phyloP scores from a whole-genome alignment of 306 rosid genomes.

The Citrullus colocynthis region DNA sequence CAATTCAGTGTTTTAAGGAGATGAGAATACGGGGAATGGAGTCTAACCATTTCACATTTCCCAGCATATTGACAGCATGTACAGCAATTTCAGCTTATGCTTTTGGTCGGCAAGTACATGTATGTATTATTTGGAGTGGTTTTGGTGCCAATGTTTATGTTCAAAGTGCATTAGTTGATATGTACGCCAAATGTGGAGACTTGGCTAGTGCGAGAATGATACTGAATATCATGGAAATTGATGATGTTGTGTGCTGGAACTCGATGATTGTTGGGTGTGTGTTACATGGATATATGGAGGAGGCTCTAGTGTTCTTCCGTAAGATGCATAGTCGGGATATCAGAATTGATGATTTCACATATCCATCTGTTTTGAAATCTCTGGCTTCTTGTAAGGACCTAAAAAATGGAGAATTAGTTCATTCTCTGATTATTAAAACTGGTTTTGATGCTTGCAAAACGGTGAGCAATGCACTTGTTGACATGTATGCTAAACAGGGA shows the following conservation, averaged over 20 bases:
- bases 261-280: slow-evolving; percentile 84
- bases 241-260: slow-evolving; percentile 72
- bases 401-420: slow-evolving; percentile 33
- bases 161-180: slow-evolving; percentile 74
- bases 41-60: slow-evolving; percentile 71
- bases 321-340: slow-evolving; percentile 56
- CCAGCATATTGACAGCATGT: slow-evolving; percentile 70
- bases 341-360: slow-evolving; percentile 66
- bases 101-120: slow-evolving; percentile 73
- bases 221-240: slow-evolving; percentile 50
- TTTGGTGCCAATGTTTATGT: slow-evolving; percentile 56
- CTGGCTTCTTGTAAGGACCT: slow-evolving; percentile 25
- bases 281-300: slow-evolving; percentile 41
- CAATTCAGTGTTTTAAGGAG: slow-evolving; percentile 46
- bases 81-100: slow-evolving; percentile 33
- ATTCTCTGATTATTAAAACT: slow-evolving; percentile 51
- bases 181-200: slow-evolving; percentile 80
- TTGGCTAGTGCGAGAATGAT: slow-evolving; percentile 33
- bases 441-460: slow-evolving; percentile 59
- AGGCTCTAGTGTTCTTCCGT: slow-evolving; percentile 53
- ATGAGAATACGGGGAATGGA: slow-evolving; percentile 44
- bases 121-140: slow-evolving; percentile 52
- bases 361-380: slow-evolving; percentile 70
- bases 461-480: slow-evolving; percentile 76
- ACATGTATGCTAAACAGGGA: slow-evolving; percentile 68